Conservation (phyloP, 2,329 filamentous ascomycete genomes). For the Zalaria obscura region DNA sequence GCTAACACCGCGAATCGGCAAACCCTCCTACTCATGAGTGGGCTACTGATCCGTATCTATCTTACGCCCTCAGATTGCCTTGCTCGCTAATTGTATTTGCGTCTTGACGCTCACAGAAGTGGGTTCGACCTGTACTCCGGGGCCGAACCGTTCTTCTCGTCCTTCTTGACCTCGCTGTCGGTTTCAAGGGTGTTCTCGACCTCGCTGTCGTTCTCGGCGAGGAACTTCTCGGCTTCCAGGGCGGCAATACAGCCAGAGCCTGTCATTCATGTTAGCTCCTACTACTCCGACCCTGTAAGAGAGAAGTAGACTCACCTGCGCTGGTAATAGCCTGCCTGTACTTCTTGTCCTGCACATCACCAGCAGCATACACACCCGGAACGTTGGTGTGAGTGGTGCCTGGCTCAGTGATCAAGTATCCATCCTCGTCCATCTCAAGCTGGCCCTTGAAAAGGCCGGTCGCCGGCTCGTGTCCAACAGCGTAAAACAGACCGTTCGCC, state of each 20-base stretch:
- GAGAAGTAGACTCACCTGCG: constrained; percentile 51
- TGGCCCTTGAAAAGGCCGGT: constrained; percentile 84
- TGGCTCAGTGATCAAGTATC: constrained; percentile 79
- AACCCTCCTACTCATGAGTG: too few relatives aligned
- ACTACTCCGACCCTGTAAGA: neutral
- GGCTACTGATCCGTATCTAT: too few relatives aligned
- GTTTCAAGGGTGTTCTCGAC: constrained; percentile 31
- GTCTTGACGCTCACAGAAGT: constrained; percentile 35
- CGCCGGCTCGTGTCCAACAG: constrained; percentile 90
- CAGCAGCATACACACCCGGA: constrained; percentile 87
- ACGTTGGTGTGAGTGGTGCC: constrained; percentile 81
- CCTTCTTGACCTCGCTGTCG: constrained; percentile 35
- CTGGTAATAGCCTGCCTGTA: constrained; percentile 97
- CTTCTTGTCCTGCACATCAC: constrained; percentile 96
- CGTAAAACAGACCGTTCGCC: constrained; percentile 92
- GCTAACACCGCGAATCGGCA: too few relatives aligned
- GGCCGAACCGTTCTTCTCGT: constrained; percentile 36
- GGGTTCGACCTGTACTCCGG: constrained; percentile 52
- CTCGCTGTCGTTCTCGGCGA: constrained; percentile 64
- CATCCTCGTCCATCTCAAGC: constrained; percentile 74
- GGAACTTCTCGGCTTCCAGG: constrained; percentile 86
- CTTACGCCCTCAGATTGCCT: too few relatives aligned
- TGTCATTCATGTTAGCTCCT: constrained; percentile 17
- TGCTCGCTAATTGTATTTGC: too few relatives aligned
- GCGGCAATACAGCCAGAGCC: constrained; percentile 91